Conservation (phyloP, 192 early-diverging fungal species). For the Gorgonomyces haynaldii region DNA sequence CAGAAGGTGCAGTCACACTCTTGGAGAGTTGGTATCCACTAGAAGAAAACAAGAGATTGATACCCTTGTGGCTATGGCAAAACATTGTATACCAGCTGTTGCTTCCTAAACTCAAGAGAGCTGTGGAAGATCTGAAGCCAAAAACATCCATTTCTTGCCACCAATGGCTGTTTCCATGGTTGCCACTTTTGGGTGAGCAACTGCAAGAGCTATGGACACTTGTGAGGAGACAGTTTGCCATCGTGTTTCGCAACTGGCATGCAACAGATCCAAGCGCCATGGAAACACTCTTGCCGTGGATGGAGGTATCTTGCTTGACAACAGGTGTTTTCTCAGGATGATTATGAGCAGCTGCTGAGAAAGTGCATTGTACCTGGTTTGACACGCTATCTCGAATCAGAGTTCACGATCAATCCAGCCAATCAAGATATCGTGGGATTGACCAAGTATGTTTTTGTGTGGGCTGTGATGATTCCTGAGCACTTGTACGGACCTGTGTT, state of each 20-base stretch:
- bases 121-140: conserved; percentile 56
- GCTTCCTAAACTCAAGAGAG: conserved; percentile 59
- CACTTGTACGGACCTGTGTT: conserved; percentile 46
- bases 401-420: conserved; percentile 63
- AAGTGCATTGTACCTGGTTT: conserved; percentile 64
- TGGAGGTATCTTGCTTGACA: conserved; percentile 28
- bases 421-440: conserved; percentile 57
- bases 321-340: conserved; percentile 40
- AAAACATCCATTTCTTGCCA: conserved; percentile 44
- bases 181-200: conserved; percentile 47
- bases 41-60: conserved; percentile 14
- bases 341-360: conserved; percentile 48
- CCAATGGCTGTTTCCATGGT: conserved; percentile 73
- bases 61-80: conserved; percentile 61
- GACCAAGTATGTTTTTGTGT: conserved; percentile 43
- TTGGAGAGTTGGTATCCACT: conserved; percentile 67
- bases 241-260: conserved; percentile 50
- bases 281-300: conserved; percentile 48
- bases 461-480: conserved; percentile 40
- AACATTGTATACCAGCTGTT: conserved; percentile 72
- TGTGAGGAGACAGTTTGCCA: conserved; percentile 51
- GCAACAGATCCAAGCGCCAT: conserved; percentile 44
- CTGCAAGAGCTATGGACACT: conserved; percentile 36
- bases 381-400: conserved; percentile 37
- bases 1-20: conserved; percentile 54